phyloP scores from a whole-genome alignment of 768 basidiomycete species.

The Mycena indigotica region DNA sequence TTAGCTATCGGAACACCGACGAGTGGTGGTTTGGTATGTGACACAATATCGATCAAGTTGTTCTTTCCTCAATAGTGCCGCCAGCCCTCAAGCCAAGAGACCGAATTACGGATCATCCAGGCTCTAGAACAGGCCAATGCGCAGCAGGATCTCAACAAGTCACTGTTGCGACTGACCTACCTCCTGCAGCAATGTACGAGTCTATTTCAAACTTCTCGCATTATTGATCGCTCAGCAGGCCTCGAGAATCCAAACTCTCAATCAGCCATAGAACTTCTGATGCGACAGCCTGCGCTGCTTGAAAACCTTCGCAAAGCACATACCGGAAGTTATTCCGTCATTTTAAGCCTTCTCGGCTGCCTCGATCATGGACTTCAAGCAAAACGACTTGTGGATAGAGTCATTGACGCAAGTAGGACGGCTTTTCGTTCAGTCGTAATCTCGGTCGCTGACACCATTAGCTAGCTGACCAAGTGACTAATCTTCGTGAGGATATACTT shows the following conservation, averaged over 20 bases:
- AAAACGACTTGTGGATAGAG: slow-evolving; percentile 88
- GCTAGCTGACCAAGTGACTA: slow-evolving; percentile 87
- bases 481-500: slow-evolving; percentile 88
- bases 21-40: slow-evolving; percentile 10
- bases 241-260: slow-evolving; percentile 59
- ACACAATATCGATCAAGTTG: background rate
- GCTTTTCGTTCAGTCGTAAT: background rate
- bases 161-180: slow-evolving; percentile 76
- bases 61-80: background rate
- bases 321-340: slow-evolving; percentile 88
- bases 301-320: slow-evolving; percentile 90
- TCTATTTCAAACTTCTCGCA: background rate
- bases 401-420: slow-evolving; percentile 72
- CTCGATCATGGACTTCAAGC: slow-evolving; percentile 82
- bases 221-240: background rate
- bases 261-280: slow-evolving; percentile 82
- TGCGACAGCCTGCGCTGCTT: slow-evolving; percentile 75
- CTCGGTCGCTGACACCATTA: background rate
- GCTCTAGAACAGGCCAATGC: slow-evolving; percentile 74
- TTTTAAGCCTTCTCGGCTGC: slow-evolving; percentile 91
- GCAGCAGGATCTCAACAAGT: slow-evolving; percentile 78
- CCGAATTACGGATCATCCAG: slow-evolving; percentile 62
- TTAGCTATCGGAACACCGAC: slow-evolving; percentile 14
- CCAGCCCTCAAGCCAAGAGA: slow-evolving; percentile 34
- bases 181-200: slow-evolving; percentile 75